These are phyloP conservation scores for Aphanomyces euteiches DNA, from an alignment of 352 stramenopile genomes.

Conservation along the genomic window DNA sequence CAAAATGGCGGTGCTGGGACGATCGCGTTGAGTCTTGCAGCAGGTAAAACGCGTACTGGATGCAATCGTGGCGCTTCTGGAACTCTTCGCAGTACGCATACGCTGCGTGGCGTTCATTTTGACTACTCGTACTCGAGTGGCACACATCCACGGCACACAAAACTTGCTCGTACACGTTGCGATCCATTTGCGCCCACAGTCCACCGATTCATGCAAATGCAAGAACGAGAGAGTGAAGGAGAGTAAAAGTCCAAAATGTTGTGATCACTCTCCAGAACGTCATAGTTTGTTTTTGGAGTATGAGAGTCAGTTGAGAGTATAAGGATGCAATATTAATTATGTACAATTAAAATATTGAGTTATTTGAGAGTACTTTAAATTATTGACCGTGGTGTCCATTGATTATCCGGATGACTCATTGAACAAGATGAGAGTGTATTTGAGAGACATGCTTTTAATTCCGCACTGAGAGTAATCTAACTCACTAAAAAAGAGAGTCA, in stretches of 20 bases:
- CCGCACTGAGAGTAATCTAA: too few species aligned
- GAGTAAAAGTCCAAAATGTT: not conserved
- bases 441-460: too few species aligned
- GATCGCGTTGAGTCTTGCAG: slow-evolving; percentile 32
- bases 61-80: slow-evolving; percentile 63
- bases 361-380: too few species aligned
- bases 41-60: slow-evolving; percentile 63
- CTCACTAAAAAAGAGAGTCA: too few species aligned
- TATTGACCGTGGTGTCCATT: too few species aligned
- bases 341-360: too few species aligned
- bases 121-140: slow-evolving; percentile 52
- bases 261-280: too few species aligned
- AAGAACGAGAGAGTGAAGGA: slow-evolving; percentile 4
- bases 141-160: slow-evolving; percentile 67
- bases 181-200: slow-evolving; percentile 42
- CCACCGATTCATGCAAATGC: slow-evolving; percentile 21
- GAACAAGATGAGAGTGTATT: too few species aligned
- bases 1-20: slow-evolving; percentile 59
- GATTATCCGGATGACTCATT: too few species aligned
- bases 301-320: too few species aligned
- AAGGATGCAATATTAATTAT: too few species aligned
- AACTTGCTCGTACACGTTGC: slow-evolving; percentile 65
- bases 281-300: too few species aligned
- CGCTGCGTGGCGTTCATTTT: slow-evolving; percentile 46
- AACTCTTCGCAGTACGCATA: slow-evolving; percentile 77